A percentile compares a stretch with the other conserved stretches of the same genome.
phyloP scores from a whole-genome alignment of 495 filamentous ascomycete species.

The Chaetomidium leptoderma region DNA sequence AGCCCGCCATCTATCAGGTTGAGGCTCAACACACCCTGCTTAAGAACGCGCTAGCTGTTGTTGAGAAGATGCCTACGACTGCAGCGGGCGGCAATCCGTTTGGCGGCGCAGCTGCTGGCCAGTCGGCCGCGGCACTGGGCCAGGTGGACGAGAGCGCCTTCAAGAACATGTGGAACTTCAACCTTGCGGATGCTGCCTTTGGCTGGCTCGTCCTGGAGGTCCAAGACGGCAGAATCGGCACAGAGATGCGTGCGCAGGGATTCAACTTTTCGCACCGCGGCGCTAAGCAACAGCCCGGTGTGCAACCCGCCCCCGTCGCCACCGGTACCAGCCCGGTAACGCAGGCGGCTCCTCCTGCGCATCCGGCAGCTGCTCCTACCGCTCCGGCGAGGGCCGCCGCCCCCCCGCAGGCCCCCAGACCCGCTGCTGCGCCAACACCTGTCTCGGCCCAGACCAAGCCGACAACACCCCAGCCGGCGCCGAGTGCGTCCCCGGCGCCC shows the following conservation, averaged over 20 bases:
- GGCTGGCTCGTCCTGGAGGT: conserved; percentile 93
- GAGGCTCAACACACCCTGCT: conserved; percentile 87
- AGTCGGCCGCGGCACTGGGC: conserved; percentile 57
- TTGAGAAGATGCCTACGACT: conserved; percentile 91
- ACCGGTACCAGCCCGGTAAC: conserved; percentile 30
- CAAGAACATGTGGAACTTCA: conserved; percentile 99
- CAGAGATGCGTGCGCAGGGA: conserved; percentile 96
- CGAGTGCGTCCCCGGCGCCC: conserved; percentile 36
- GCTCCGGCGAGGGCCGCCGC: conserved; percentile 26
- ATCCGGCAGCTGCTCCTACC: conserved; percentile 29
- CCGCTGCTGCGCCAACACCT: conserved; percentile 33
- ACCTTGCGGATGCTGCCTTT: conserved; percentile 94
- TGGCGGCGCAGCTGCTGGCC: conserved; percentile 74
- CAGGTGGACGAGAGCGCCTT: conserved; percentile 98
- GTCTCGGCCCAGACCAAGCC: conserved; percentile 50
- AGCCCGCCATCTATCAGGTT: conserved; percentile 87
- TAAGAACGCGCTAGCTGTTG: conserved; percentile 82
- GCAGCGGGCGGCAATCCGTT: conserved; percentile 96
- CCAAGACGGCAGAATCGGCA: conserved; percentile 89
- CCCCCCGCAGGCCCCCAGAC: conserved; percentile 37
- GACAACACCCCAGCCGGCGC: conserved; percentile 44
- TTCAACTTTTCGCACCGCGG: conserved; percentile 98
- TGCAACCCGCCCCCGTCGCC: conserved; percentile 33
- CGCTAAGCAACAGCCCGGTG: conserved; percentile 47
- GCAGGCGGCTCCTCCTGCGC: conserved; percentile 35